Base-by-base conservation (phyloP, 331 rosid species). In the Quercus tomentella region DNA sequence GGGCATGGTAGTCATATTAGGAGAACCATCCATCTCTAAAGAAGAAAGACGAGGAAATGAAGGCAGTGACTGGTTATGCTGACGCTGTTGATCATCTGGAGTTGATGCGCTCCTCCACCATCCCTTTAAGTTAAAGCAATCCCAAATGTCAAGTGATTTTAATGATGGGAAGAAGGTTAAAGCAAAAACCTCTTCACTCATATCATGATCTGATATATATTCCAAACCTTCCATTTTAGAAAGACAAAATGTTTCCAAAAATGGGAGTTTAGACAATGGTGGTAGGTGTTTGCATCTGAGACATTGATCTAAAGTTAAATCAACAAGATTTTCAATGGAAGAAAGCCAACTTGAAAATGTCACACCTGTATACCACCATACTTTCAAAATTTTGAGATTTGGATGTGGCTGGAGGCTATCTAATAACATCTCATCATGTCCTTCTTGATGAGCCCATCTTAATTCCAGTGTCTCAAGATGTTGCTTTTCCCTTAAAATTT, bases 181-280 rank as follows among this genome's bases (percentile, higher is more conserved):
- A 43, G 51, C 1, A 43, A 0, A 10, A 10, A 43, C 51, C 1
- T 43, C 51, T 0, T 10, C 15, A 43, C 15, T 10, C 1, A 43
- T 9, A 43, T 9, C 51, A 2, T 0, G 3, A 7, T 2, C 14
- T 43, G 15, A 43, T 43, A 43, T 43, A 0, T 0, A 43, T 10
- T 43, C 51, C 51, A 43, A 10, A 43, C 1, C 52, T 11, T 45
- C 0, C 52, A 45, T 45, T 45, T 10, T 0, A 45, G 0, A 0
- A 45, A 45, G 12, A 0, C 4, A 0, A 0, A 45, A 11, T 2
- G 1, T 8, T 45, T 45, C 52, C 0, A 45, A 0, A 45, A 11
- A 45, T 0, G 16, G 16, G 4, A 45, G 52, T 45, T 45, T 0
- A 10, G 16, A 45, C 51, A 45, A 26, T 1, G 60, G 7, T 43